A percentile compares a stretch with the other conserved stretches of the same genome.
Evolutionary conservation across 1,284 basidiomycete genomes (phyloP).

Genomic region (Coniferiporia sulphurascens): DNA sequence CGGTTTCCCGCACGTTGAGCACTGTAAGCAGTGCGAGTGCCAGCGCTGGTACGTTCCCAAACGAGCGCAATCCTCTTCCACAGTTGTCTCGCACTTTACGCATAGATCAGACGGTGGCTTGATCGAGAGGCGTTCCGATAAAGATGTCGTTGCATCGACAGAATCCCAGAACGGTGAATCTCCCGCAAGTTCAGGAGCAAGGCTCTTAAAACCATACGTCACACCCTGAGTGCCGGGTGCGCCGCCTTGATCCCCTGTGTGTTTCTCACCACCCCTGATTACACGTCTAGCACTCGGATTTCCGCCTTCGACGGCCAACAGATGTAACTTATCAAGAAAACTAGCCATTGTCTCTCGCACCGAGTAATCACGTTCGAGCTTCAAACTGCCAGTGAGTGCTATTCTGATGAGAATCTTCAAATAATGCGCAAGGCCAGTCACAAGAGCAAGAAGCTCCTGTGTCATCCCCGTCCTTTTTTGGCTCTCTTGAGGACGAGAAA

Average conservation of each 20-base stretch:
- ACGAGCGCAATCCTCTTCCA: slow-evolving; percentile 96
- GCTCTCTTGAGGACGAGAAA: slow-evolving; percentile 95
- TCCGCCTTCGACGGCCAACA: slow-evolving; percentile 83
- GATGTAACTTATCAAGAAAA: slow-evolving; percentile 90
- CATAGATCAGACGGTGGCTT: slow-evolving; percentile 87
- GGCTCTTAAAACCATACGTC: slow-evolving; percentile 83
- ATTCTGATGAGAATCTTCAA: slow-evolving; percentile 99
- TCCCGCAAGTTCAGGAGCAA: slow-evolving; percentile 84
- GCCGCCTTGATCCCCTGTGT: slow-evolving; percentile 36
- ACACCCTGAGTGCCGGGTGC: slow-evolving; percentile 69
- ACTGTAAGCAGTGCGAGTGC: slow-evolving; percentile 92
- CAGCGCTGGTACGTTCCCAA: slow-evolving; percentile 92
- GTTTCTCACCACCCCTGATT: slow-evolving; percentile 61
- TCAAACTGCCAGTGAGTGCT: slow-evolving; percentile 92
- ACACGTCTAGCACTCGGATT: slow-evolving; percentile 72
- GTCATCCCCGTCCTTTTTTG: slow-evolving; percentile 92
- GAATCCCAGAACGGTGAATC: slow-evolving; percentile 68
- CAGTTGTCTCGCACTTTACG: slow-evolving; percentile 81
- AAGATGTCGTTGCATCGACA: slow-evolving; percentile 36
- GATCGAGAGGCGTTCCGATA: slow-evolving; percentile 46
- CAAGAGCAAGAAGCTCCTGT: slow-evolving; percentile 94
- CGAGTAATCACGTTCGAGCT: slow-evolving; percentile 87
- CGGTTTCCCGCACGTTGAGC: slow-evolving; percentile 72
- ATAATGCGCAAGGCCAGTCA: slow-evolving; percentile 97
- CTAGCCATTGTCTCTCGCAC: slow-evolving; percentile 80